Conservation (phyloP, 768 basidiomycete species). For the Exidia glandulosa region DNA sequence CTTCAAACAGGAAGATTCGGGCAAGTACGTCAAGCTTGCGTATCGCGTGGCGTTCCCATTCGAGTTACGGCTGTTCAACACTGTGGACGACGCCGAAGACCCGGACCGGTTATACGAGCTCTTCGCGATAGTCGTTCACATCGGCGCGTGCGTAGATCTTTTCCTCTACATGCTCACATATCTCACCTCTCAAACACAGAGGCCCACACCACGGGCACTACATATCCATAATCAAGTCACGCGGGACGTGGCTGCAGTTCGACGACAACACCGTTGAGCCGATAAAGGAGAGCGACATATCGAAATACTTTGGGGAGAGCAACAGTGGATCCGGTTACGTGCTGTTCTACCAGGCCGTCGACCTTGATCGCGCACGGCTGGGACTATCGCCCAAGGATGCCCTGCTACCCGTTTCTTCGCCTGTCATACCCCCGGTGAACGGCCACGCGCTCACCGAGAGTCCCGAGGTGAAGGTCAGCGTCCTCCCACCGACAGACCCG, state of each 20-base stretch:
- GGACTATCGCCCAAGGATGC: slow-evolving; percentile 41
- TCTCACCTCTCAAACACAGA: slow-evolving; percentile 29
- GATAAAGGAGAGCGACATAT: slow-evolving; percentile 82
- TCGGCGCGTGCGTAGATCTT: slow-evolving; percentile 69
- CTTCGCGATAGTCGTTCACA: slow-evolving; percentile 97
- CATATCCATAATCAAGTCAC: slow-evolving; percentile 84
- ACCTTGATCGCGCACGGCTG: slow-evolving; percentile 63
- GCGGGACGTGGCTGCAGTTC: slow-evolving; percentile 80
- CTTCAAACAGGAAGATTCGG: slow-evolving; percentile 93
- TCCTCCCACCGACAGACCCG: neutral
- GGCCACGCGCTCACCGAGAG: neutral
- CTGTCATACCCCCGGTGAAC: neutral
- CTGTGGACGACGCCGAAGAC: slow-evolving; percentile 77
- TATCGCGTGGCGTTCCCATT: slow-evolving; percentile 96
- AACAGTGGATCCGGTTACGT: slow-evolving; percentile 87
- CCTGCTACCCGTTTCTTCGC: neutral
- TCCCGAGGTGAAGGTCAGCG: neutral
- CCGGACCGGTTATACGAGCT: slow-evolving; percentile 90
- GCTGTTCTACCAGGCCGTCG: slow-evolving; percentile 90
- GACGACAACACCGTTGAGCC: slow-evolving; percentile 90
- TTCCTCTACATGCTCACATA: neutral
- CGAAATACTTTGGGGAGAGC: slow-evolving; percentile 89
- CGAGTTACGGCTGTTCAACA: slow-evolving; percentile 92
- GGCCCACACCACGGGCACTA: slow-evolving; percentile 99
- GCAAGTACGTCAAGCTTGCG: slow-evolving; percentile 86